Conservation (phyloP, 2,329 filamentous ascomycete species). For the Apiospora malaysiana region DNA sequence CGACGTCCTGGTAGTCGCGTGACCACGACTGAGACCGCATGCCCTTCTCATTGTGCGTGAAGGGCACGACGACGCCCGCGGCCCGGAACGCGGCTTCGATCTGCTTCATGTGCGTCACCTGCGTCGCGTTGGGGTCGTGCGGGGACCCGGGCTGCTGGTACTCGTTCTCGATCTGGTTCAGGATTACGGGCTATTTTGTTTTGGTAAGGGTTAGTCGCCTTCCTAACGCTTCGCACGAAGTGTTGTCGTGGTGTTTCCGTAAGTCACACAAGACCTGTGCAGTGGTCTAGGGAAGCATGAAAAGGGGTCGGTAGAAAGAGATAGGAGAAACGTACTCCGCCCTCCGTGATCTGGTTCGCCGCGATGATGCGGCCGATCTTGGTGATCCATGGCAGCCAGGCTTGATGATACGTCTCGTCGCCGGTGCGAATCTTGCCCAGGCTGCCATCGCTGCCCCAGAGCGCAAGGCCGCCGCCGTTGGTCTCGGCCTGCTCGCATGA, state of each 20-base stretch:
- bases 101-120: conserved; percentile 59
- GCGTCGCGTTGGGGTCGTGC: conserved; percentile 45
- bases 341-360: conserved; percentile 55
- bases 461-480: conserved; percentile 50
- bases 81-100: conserved; percentile 51
- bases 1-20: conserved; percentile 60
- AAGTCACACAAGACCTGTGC: background rate
- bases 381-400: conserved; percentile 54
- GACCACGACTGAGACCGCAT: conserved; percentile 55
- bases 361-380: conserved; percentile 51
- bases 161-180: conserved; percentile 61
- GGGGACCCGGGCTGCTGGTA: conserved; percentile 50
- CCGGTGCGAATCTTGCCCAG: conserved; percentile 47
- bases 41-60: conserved; percentile 57
- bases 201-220: background rate
- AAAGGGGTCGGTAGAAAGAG: background rate
- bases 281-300: background rate
- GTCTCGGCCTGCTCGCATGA: conserved; percentile 45
- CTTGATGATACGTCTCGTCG: conserved; percentile 48
- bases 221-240: no score
- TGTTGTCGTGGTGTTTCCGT: background rate
- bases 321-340: conserved; percentile 38
- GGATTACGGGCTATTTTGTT: conserved; percentile 46
- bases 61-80: conserved; percentile 55
- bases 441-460: conserved; percentile 51